Evolutionary conservation across 2,329 filamentous ascomycete genomes (phyloP).

Genomic region (Penicillium sclerotiorum): DNA sequence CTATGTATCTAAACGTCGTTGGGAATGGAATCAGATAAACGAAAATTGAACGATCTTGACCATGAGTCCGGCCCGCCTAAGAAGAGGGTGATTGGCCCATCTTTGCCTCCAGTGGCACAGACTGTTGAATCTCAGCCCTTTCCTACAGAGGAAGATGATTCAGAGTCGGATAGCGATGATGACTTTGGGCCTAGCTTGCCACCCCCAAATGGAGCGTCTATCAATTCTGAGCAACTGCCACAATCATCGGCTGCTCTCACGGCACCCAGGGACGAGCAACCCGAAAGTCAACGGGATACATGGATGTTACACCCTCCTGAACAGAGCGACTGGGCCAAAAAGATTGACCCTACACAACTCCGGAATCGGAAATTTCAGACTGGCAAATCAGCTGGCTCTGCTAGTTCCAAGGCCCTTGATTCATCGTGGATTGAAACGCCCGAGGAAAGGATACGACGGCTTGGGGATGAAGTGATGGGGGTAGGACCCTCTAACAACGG

Average conservation of each 20-base stretch:
- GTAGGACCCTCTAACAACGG: slow-evolving; percentile 48
- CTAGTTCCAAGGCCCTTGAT: slow-evolving; percentile 40
- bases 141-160: slow-evolving; percentile 9
- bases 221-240: not conserved
- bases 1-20: too few species aligned
- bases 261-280: slow-evolving; percentile 28
- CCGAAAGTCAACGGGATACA: slow-evolving; percentile 68
- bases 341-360: slow-evolving; percentile 81
- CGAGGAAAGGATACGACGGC: slow-evolving; percentile 77
- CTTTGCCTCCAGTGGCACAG: slow-evolving; percentile 54
- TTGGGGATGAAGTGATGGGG: slow-evolving; percentile 82
- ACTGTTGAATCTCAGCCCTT: slow-evolving; percentile 13
- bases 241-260: slow-evolving; percentile 8
- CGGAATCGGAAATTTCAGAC: slow-evolving; percentile 81
- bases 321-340: slow-evolving; percentile 54
- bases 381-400: slow-evolving; percentile 57
- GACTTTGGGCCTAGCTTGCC: slow-evolving; percentile 48
- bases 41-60: slow-evolving; percentile 19
- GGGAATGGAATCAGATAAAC: slow-evolving; percentile 18
- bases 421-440: slow-evolving; percentile 91
- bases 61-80: slow-evolving; percentile 11
- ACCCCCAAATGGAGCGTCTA: slow-evolving; percentile 23
- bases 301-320: slow-evolving; percentile 78
- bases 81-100: slow-evolving; percentile 57
- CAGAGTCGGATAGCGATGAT: slow-evolving; percentile 38